These are phyloP conservation scores for Aspergillus alliaceus DNA, from an alignment of 2,329 filamentous ascomycete species.

Conservation along the genomic window DNA sequence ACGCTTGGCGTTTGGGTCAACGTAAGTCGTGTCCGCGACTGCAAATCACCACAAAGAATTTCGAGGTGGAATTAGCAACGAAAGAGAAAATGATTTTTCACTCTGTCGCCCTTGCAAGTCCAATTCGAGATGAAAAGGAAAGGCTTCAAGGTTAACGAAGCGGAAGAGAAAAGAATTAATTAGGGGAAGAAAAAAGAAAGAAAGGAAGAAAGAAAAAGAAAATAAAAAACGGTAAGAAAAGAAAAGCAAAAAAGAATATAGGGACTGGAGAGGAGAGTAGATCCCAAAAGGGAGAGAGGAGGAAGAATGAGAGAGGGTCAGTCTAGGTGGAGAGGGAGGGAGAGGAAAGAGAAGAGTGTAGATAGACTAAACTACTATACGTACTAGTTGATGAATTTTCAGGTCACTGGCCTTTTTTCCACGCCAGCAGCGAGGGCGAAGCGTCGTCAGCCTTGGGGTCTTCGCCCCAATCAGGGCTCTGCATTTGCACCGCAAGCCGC, in stretches of 20 bases:
- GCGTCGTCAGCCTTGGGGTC: constrained; percentile 38
- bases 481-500: constrained; percentile 34
- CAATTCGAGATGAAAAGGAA: background rate
- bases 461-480: constrained; percentile 36
- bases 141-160: background rate
- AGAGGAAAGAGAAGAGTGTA: constrained; percentile 7
- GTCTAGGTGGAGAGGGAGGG: constrained; percentile 14
- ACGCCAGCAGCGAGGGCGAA: constrained; percentile 24
- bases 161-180: background rate
- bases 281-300: constrained; percentile 11
- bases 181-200: background rate
- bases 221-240: constrained; percentile 8
- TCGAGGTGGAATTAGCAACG: too few species aligned
- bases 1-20: constrained; percentile 25
- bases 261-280: constrained; percentile 7
- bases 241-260: constrained; percentile 8
- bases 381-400: constrained; percentile 9
- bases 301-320: constrained; percentile 12
- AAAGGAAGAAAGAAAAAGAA: background rate
- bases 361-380: background rate
- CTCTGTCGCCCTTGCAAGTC: background rate
- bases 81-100: constrained; percentile 2
- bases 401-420: constrained; percentile 14
- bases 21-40: constrained; percentile 21
- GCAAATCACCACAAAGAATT: constrained; percentile 23